Base-by-base conservation (phyloP, 139 green algal genomes). In the Closterium sp. region DNA sequence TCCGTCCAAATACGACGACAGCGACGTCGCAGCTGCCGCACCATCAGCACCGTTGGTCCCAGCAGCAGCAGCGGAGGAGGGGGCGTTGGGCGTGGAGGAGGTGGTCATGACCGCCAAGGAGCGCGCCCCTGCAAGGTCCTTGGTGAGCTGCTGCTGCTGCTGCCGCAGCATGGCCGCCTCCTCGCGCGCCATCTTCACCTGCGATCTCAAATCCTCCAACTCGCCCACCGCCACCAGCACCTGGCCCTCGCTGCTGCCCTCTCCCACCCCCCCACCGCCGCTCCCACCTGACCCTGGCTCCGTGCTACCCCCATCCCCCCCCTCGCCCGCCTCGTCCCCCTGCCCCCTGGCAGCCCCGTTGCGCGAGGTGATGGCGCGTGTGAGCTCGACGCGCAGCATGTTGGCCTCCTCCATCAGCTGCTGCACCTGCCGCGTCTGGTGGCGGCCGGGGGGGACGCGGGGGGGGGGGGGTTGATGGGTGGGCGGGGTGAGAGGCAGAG, bases 381-480 rank as follows among this genome's bases (percentile, higher is more conserved):
- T 94, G 33, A 92, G 91, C 30, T 94, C 69, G 1, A 89, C 33
- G 7, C 88, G 91, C 88, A 92, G 43, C 84, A 93, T 32, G 30
- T 90, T 84, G 31, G 93, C 31, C 87, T 94, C 91, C 88, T 94
- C 90, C 64, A 92, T 33, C 43, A 93, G 32, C 55, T 91, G 34
- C 31, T 92, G 33, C 21, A 89, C 93, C 88, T 92, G 90, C 86
- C 89, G 89, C 5, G 90, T 89, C 90, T 91, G 89, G 5, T 36
- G 8, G 0, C 43, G 43, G 12, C 21, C 43, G 3, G 9, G 7
- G 43, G 1, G 43, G 9, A 66, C 2, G 38, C 9, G 43, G 43
- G 12, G 43, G 21, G 43, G 43, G 43, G 23, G 10, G 9, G 43
- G 43, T 12, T 69, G 43, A 69, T 12, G 43, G 23, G 43, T 28